Evolutionary conservation across 179 eudicot species (phyloP).

Genomic region (Patellifolia procumbens): DNA sequence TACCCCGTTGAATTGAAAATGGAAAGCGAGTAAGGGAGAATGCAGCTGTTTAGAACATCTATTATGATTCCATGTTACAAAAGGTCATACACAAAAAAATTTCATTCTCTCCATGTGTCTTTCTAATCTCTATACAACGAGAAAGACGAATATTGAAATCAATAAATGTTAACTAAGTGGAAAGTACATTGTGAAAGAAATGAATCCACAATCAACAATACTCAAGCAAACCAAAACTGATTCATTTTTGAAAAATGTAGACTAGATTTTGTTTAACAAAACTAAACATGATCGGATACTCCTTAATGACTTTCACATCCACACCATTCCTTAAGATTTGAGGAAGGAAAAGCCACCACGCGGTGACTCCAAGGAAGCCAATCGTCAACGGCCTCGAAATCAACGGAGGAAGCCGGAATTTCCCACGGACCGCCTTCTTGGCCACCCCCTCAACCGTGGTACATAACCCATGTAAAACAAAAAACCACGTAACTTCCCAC

Average conservation of each 20-base stretch:
- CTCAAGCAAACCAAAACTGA: not conserved
- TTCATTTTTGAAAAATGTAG: not conserved
- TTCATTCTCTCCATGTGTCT: too few species aligned
- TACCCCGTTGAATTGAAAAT: too few species aligned
- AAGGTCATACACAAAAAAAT: too few species aligned
- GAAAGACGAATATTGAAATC: too few species aligned
- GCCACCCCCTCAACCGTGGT: conserved; percentile 39
- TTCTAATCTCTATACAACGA: too few species aligned
- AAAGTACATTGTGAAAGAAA: too few species aligned
- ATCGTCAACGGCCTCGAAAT: conserved; percentile 37
- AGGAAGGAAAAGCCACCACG: conserved; percentile 70
- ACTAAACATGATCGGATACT: conserved; percentile 32
- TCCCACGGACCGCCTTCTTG: conserved; percentile 33
- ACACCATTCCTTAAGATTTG: conserved; percentile 43
- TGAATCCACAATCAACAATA: too few species aligned
- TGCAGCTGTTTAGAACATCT: too few species aligned
- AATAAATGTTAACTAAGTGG: too few species aligned
- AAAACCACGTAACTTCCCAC: conserved; percentile 61
- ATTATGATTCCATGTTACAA: too few species aligned
- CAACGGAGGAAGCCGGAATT: conserved; percentile 31
- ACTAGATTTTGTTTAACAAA: conserved; percentile 27
- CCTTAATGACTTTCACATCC: conserved; percentile 41
- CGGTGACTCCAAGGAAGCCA: conserved; percentile 49
- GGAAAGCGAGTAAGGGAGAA: too few species aligned
- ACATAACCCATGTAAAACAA: conserved; percentile 59